A percentile compares a stretch with the other conserved stretches of the same genome.
phyloP scores from a whole-genome alignment of 176 grass and related monocot genomes.

The maize (Zea mays) region Zm-B73-REFERENCE-NAM-5.0 NC_050101.1:171201001-171201500 shows the following conservation, averaged over 20 bases:
- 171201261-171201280: slow-evolving; percentile 73
- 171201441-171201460: slow-evolving; percentile 95
- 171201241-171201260: slow-evolving; percentile 8
- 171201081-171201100: neutral
- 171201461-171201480: slow-evolving; percentile 93
- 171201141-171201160: slow-evolving; percentile 5
- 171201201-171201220: slow-evolving; percentile 8
- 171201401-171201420: slow-evolving; percentile 86
- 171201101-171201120: neutral
- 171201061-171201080: neutral
- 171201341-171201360: slow-evolving; percentile 91
- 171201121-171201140: slow-evolving; percentile 20
- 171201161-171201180: neutral
- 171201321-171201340: slow-evolving; percentile 94
- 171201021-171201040: slow-evolving; percentile 36
- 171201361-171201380: slow-evolving; percentile 89
- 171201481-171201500: slow-evolving; percentile 70
- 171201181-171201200: neutral
- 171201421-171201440: slow-evolving; percentile 93
- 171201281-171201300: slow-evolving; percentile 80
- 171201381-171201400: slow-evolving; percentile 87
- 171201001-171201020: slow-evolving; percentile 67
- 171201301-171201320: slow-evolving; percentile 60
- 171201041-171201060: neutral
- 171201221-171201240: neutral